Evolutionary conservation across 2,329 filamentous ascomycete species (phyloP).

Genomic region (Talaromyces sp.): DNA sequence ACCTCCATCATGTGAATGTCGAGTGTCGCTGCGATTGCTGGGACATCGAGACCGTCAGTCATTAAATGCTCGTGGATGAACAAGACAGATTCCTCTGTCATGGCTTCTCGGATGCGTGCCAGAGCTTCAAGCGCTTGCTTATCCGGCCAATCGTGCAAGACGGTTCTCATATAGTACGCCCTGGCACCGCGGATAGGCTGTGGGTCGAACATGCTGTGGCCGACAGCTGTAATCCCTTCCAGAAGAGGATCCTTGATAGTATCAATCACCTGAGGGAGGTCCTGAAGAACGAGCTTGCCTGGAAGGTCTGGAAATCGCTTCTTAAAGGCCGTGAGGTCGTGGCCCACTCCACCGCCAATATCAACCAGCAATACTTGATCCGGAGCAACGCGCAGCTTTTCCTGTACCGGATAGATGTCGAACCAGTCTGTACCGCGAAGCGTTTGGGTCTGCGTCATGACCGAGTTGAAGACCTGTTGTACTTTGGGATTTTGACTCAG

Average conservation of each 20-base stretch:
- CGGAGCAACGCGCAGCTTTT: not conserved
- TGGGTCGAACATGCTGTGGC: constrained; percentile 16
- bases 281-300: constrained; percentile 1
- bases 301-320: not conserved
- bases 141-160: constrained; percentile 25
- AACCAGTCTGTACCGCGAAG: constrained; percentile 12
- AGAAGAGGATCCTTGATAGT: not conserved
- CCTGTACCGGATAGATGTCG: constrained; percentile 14
- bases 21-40: not conserved
- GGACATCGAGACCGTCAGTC: not conserved
- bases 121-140: constrained; percentile 16
- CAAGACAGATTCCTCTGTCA: constrained; percentile 20
- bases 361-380: not conserved
- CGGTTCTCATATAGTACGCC: constrained; percentile 21
- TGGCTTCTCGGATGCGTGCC: constrained; percentile 15
- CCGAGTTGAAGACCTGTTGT: constrained; percentile 22
- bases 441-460: constrained; percentile 16
- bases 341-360: constrained; percentile 3
- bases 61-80: constrained; percentile 22
- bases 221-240: not conserved
- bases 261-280: not conserved
- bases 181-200: constrained; percentile 19
- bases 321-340: constrained; percentile 2
- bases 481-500: constrained; percentile 15
- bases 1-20: constrained; percentile 20